Base-by-base conservation (phyloP, 139 green algal species). In the Chlamydomonas asymmetrica region DNA sequence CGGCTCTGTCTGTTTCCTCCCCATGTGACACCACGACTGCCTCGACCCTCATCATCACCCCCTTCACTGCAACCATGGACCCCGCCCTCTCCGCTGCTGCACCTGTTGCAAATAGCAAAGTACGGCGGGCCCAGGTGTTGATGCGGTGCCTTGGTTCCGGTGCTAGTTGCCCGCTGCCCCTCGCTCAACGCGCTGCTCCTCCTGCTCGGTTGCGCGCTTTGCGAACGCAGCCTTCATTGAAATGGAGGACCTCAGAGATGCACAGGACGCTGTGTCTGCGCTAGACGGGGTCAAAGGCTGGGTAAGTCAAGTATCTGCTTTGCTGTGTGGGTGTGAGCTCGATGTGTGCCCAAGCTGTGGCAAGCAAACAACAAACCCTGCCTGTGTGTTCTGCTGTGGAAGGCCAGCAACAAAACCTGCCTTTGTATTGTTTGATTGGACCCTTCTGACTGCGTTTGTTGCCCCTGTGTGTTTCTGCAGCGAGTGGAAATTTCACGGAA, bases 161-260 rank as follows among this genome's bases (percentile, higher is more conserved):
- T 52, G 45, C 45, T 52, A 52, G n/a, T n/a, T 22, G 49, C 49
- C 49, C 18, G 22, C 18, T 35, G 63, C 18, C n/a, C 25, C 18
- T 73, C 29, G 25, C 5, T 56, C 13, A n/a, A n/a, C 27, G 3
- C n/a, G 59, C n/a, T 10, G 7, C 43, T 40, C 32, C 23, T 4
- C 49, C 18, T 60, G 13, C 62, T 39, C n/a, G n/a, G n/a, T n/a
- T n/a, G n/a, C n/a, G n/a, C n/a, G n/a, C n/a, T n/a, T n/a, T n/a
- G n/a, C n/a, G n/a, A n/a, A n/a, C 63, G 23, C 66, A 80, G 82
- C 77, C 7, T 87, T 84, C 43, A 66, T 84, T 4, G 82, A 84
- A 74, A 84, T 76, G 63, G 77, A 84, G 7, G 82, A 92, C 62
- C 13, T 37, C 7, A 80, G 88, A 6, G 88, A 93, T 64, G 85